Evolutionary conservation across 768 basidiomycete species (phyloP), one percentile per base, ranked within the genome.

Genomic region (Lactifluus volemus): DNA sequence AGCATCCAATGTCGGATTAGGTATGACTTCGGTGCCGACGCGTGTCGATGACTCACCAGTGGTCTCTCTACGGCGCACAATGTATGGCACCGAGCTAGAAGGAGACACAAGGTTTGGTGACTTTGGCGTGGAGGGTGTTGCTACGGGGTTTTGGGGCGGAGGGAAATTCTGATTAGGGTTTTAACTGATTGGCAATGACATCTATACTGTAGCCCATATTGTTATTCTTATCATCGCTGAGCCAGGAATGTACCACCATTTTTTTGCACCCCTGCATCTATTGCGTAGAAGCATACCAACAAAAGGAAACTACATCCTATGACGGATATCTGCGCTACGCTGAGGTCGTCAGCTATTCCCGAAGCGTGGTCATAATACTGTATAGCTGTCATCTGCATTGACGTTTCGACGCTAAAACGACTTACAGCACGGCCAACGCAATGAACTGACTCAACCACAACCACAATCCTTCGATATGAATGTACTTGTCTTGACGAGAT

Each of bases 31-130:
- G 17, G 68, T 77, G 55, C 73, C 73, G 57, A 73, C 71, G 1
- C 69, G 73, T 5, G 73, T 72, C 30, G 75, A 76, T 12, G 79
- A 79, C 17, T 75, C 75, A 17, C 79, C 79, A 15, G 76, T 70
- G 15, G 76, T 76, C 29, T 76, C 78, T 4, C 77, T 79, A 65
- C 82, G 80, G 68, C 80, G 84, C 61, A 91, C 89, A 5, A 88
- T 91, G 84, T 91, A 89, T 70, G 89, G 89, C 8, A 91, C 89
- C 0, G 89, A 91, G 72, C 73, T 89, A 47, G 88, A 89, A n/a
- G 76, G 76, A 36, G 88, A 91, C 68, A 85, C 85, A n/a, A 81
- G 89, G 53, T 92, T 92, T 69, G 89, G 89, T 5, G 89, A 91
- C 72, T 91, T 90, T 69, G 89, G 89, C 42, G 77, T 88, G 29